phyloP scores from a whole-genome alignment of 179 eudicot species.

The Beta macrorhiza region DNA sequence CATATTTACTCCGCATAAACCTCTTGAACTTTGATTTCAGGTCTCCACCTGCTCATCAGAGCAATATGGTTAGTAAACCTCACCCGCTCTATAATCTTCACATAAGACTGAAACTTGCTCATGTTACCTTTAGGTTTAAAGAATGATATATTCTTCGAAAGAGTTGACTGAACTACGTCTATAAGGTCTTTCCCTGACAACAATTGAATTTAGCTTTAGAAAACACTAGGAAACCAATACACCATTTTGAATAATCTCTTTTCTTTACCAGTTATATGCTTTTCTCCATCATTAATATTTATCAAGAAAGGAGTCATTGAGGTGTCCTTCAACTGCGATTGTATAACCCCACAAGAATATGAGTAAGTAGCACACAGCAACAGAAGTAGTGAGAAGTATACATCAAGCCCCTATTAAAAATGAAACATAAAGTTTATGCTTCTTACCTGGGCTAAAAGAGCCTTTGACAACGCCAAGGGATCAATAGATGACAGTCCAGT shows the following conservation, averaged over 20 bases:
- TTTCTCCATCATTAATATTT: neutral
- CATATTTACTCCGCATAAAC: slow-evolving; percentile 9
- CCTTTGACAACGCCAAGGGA: slow-evolving; percentile 17
- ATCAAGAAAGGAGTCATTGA: slow-evolving; percentile 6
- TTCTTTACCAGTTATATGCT: slow-evolving; percentile 5
- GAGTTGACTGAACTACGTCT: slow-evolving; percentile 3
- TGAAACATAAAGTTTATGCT: neutral
- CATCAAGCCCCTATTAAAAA: neutral
- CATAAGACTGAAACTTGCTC: neutral
- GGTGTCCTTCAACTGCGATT: neutral
- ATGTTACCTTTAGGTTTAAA: slow-evolving; percentile 13
- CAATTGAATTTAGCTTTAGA: neutral
- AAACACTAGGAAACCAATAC: neutral
- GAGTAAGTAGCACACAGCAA: neutral
- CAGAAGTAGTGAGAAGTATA: neutral
- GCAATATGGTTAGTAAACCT: too few species aligned
- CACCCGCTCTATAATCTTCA: neutral
- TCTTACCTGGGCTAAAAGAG: slow-evolving; percentile 17
- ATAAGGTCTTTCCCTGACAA: slow-evolving; percentile 11
- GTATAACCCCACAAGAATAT: neutral
- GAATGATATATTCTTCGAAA: slow-evolving; percentile 7
- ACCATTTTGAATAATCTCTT: neutral
- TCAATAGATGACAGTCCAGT: slow-evolving; percentile 4
- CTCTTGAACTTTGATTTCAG: slow-evolving; percentile 8
- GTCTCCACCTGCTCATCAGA: neutral